Conservation (phyloP, 345 rosid genomes). For the Draba incana region DNA sequence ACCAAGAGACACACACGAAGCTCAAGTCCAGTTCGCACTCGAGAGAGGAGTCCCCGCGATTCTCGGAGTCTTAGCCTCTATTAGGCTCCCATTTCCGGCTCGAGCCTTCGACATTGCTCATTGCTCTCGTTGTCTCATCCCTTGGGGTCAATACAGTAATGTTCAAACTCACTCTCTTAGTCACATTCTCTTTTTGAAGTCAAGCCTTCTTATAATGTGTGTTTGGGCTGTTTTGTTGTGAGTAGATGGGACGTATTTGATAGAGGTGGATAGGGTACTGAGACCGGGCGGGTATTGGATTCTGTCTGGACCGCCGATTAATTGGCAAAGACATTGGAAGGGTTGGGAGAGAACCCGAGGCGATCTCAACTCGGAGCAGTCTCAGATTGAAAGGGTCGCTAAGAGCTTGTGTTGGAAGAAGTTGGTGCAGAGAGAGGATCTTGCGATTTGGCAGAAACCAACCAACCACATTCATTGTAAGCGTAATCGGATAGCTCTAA, state of each 20-base stretch:
- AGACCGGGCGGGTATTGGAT: constrained; percentile 95
- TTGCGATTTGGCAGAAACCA: constrained; percentile 89
- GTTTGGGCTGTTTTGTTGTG: constrained; percentile 19
- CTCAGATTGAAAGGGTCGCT: constrained; percentile 58
- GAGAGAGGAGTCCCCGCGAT: constrained; percentile 94
- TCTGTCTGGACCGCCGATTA: constrained; percentile 90
- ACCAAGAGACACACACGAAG: constrained; percentile 93
- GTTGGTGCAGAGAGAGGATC: constrained; percentile 57
- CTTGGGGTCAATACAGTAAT: constrained; percentile 78
- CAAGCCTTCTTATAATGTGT: background rate
- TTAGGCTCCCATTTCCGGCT: constrained; percentile 85
- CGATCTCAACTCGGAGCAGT: constrained; percentile 67
- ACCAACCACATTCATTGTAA: constrained; percentile 83
- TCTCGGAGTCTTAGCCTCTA: constrained; percentile 85
- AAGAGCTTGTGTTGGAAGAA: constrained; percentile 88
- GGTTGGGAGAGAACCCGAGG: constrained; percentile 75
- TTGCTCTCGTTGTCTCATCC: constrained; percentile 96
- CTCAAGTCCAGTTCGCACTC: constrained; percentile 92
- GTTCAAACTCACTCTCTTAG: background rate
- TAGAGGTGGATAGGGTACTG: constrained; percentile 82
- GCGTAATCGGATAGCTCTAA: constrained; percentile 55
- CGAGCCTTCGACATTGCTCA: constrained; percentile 96
- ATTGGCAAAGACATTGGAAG: constrained; percentile 76
- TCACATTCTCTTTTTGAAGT: background rate
- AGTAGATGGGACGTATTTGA: constrained; percentile 76